Base-by-base conservation (phyloP, 2,329 filamentous ascomycete genomes). In the Verruconis gallopava region DNA sequence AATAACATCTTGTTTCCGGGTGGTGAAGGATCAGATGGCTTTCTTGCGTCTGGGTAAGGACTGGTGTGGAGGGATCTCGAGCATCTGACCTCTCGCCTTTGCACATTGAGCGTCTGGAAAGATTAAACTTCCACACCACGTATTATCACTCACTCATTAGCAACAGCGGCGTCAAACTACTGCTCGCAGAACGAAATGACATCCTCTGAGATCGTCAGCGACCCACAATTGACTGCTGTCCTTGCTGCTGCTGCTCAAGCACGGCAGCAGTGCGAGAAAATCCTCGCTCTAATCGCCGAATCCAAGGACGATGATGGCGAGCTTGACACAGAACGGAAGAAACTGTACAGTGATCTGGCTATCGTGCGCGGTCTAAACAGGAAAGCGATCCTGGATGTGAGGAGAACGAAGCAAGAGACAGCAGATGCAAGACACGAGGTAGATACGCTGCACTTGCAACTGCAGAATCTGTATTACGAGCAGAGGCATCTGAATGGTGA, bases 401-500 rank as follows among this genome's bases (percentile, higher is more conserved):
- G 91, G 49, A 77, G 85, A 51, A 94, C 88, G 12, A 96, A 96
- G 60, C 71, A 81, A 41, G 69, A 77, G 51, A 96, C 91, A 1
- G 81, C 85, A 21, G 85, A 94, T 59, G 83, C 82, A 38, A 77
- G 88, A 38, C 83, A 89, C 53, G 85, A 94, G 62, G 85, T 96
- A 49, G 91, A 98, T 58, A 77, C 80, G 38, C 69, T 98, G 47
- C 88, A 96, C 57, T 71, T 98, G 28, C 84, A 93, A 55, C 71
- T 98, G 43, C 89, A 96, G 62, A 98, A 98, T 55, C 67, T 98
- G 5, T 93, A 91, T 60, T 98, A 98, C 56, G 89, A 98, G 61
- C 88, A 96, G 64, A 72, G 85, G 42, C 86, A 95, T 60, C 66
- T 98, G 42, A 77, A 83, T 49, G 84, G 84, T 38, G 91, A 98